These are phyloP conservation scores for Radiomyces spectabilis DNA, from an alignment of 192 early-diverging fungal species.

Conservation along the genomic window DNA sequence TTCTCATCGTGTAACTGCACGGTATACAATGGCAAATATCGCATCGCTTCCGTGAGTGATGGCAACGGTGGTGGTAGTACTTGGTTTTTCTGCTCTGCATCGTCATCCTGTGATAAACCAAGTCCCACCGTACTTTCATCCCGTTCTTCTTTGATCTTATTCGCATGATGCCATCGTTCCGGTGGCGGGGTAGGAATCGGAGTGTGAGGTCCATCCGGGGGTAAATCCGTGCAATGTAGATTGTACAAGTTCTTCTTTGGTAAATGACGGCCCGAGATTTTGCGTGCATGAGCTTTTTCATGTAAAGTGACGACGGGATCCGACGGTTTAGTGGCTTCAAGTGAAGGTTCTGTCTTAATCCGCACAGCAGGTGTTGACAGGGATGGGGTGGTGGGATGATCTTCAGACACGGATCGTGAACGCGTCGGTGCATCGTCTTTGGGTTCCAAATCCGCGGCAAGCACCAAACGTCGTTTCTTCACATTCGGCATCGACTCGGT, in stretches of 20 bases:
- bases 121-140: conserved; percentile 7
- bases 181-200: conserved; percentile 18
- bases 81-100: background rate
- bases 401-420: background rate
- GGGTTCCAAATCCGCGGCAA: conserved; percentile 12
- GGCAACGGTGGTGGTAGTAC: background rate
- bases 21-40: conserved; percentile 62
- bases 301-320: background rate
- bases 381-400: background rate
- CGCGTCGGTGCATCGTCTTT: background rate
- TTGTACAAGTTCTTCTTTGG: conserved; percentile 9
- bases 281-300: conserved; percentile 9
- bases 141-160: conserved; percentile 27
- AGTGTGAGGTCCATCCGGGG: conserved; percentile 8
- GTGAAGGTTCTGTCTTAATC: background rate
- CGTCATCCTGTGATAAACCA: background rate
- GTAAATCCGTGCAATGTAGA: background rate
- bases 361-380: background rate
- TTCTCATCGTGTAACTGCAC: conserved; percentile 47
- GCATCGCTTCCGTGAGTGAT: conserved; percentile 38
- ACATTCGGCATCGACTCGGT: too few relatives aligned
- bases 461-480: conserved; percentile 20
- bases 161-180: conserved; percentile 19
- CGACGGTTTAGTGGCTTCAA: background rate
- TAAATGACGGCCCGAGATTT: conserved; percentile 5